A percentile compares a stretch with the other conserved stretches of the same genome.
phyloP scores from a whole-genome alignment of 140 eudicot species.

The Bidens hawaiensis region DNA sequence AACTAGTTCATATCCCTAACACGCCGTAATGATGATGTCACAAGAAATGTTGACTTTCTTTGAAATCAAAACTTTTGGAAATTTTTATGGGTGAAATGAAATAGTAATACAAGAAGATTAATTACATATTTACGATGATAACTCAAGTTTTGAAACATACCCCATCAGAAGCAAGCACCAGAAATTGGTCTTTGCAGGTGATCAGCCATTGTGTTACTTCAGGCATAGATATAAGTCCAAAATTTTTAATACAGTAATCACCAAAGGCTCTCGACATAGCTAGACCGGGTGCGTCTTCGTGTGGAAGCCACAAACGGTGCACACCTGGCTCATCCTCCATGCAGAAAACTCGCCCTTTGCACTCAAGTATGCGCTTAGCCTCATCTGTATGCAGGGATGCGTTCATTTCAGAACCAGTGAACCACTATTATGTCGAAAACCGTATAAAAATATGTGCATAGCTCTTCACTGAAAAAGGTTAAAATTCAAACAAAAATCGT shows the following conservation, averaged over 20 bases:
- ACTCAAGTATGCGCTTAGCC: slow-evolving; percentile 66
- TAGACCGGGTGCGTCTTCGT: slow-evolving; percentile 81
- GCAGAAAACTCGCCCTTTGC: slow-evolving; percentile 79
- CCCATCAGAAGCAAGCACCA: slow-evolving; percentile 85
- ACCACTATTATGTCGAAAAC: no score
- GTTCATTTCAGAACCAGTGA: no score
- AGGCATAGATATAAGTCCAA: slow-evolving; percentile 73
- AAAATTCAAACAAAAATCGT: no score
- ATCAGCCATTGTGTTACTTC: slow-evolving; percentile 65
- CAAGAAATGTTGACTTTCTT: neutral
- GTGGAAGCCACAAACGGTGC: slow-evolving; percentile 83
- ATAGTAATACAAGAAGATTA: neutral
- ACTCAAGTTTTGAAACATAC: slow-evolving; percentile 31
- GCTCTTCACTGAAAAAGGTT: no score
- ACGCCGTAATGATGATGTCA: no score
- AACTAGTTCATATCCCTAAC: no score
- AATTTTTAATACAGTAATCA: no score
- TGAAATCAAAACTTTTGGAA: no score
- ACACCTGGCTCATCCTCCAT: slow-evolving; percentile 87
- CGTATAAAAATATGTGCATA: no score
- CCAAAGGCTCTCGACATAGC: slow-evolving; percentile 99
- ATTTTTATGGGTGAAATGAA: no score
- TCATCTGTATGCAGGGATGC: slow-evolving; percentile 68
- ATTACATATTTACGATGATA: neutral
- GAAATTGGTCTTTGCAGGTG: slow-evolving; percentile 58